phyloP scores from a whole-genome alignment of 441 rosid species.

The Euphorbia celastroides region DNA sequence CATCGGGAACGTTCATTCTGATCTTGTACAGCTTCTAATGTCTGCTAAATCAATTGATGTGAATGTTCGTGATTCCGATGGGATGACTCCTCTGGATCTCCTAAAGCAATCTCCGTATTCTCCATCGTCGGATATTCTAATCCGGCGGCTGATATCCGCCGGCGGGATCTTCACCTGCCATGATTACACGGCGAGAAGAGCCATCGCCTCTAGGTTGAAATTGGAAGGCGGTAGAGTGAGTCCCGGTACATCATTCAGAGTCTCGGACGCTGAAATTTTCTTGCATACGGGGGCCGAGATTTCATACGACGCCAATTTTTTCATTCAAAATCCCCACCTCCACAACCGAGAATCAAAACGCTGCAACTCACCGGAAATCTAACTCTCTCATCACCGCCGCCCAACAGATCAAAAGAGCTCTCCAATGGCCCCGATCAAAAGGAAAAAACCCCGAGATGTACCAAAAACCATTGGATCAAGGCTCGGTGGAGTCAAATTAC shows the following conservation, averaged over 20 bases:
- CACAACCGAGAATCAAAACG: slow-evolving; percentile 35
- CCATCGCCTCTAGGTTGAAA: slow-evolving; percentile 73
- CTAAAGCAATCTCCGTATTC: slow-evolving; percentile 67
- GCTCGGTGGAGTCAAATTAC: slow-evolving; percentile 22
- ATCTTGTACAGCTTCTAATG: slow-evolving; percentile 81
- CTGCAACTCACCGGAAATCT: slow-evolving; percentile 32
- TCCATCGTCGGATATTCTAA: slow-evolving; percentile 69
- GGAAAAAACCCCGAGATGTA: slow-evolving; percentile 36
- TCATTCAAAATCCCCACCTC: slow-evolving; percentile 42
- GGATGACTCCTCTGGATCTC: slow-evolving; percentile 87
- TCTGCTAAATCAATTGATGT: slow-evolving; percentile 59
- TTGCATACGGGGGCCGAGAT: slow-evolving; percentile 55
- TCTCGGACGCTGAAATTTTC: slow-evolving; percentile 72
- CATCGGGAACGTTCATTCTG: slow-evolving; percentile 62
- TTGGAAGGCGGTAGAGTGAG: slow-evolving; percentile 64
- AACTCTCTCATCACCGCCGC: slow-evolving; percentile 52
- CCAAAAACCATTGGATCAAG: slow-evolving; percentile 29
- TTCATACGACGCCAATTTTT: slow-evolving; percentile 35
- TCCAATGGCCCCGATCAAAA: slow-evolving; percentile 60
- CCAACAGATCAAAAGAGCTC: slow-evolving; percentile 50
- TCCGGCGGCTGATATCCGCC: slow-evolving; percentile 70
- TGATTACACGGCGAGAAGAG: slow-evolving; percentile 60
- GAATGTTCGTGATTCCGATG: slow-evolving; percentile 55
- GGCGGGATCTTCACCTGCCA: slow-evolving; percentile 70
- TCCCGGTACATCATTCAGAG: slow-evolving; percentile 78